Conservation (phyloP, 768 basidiomycete species). For the Pulveroboletus ravenelii region DNA sequence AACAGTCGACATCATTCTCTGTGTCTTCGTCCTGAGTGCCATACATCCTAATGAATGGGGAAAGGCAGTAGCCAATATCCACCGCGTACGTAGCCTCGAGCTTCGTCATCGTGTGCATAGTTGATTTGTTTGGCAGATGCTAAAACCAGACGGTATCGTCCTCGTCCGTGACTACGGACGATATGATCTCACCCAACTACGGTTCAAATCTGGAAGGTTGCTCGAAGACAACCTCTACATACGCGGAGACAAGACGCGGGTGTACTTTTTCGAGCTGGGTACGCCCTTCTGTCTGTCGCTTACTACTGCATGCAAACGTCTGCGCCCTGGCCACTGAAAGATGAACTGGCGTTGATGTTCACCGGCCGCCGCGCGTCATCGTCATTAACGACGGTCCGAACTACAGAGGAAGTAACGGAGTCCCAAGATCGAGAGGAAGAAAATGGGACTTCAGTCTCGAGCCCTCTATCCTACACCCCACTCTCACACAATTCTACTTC, state of each 20-base stretch:
- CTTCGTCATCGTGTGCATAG: neutral
- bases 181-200: slow-evolving; percentile 88
- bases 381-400: slow-evolving; percentile 27
- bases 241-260: slow-evolving; percentile 93
- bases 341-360: slow-evolving; percentile 76
- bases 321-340: slow-evolving; percentile 33
- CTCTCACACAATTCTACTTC: slow-evolving; percentile 2
- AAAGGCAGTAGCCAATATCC: slow-evolving; percentile 74
- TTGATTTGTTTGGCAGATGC: slow-evolving; percentile 50
- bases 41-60: slow-evolving; percentile 92
- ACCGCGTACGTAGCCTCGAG: slow-evolving; percentile 48
- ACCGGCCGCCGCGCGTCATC: slow-evolving; percentile 52
- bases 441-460: neutral
- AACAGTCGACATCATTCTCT: slow-evolving; percentile 83
- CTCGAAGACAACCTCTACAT: slow-evolving; percentile 95
- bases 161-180: slow-evolving; percentile 93
- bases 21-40: slow-evolving; percentile 92
- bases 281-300: slow-evolving; percentile 3
- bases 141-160: slow-evolving; percentile 84
- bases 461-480: slow-evolving; percentile 7
- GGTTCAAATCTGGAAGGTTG: slow-evolving; percentile 84
- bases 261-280: slow-evolving; percentile 95
- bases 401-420: slow-evolving; percentile 35
- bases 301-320: neutral
- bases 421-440: slow-evolving; percentile 20